Evolutionary conservation across 2,329 filamentous ascomycete species (phyloP).

Genomic region (Pestalotiopsis fici): DNA sequence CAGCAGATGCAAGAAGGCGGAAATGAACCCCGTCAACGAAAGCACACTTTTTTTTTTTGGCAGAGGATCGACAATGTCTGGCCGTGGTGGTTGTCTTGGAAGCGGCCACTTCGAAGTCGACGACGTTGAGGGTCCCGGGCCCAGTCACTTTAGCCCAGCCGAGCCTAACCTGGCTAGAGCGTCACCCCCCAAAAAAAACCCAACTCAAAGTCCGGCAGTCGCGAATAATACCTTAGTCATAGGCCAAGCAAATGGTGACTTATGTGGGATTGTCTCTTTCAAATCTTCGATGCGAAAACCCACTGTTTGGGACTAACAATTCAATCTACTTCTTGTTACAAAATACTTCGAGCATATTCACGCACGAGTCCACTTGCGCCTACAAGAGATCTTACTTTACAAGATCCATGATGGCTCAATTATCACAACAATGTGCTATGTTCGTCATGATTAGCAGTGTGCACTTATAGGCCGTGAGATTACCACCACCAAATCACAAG

Average conservation of each 20-base stretch:
- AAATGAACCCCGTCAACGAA: background rate
- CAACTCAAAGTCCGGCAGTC: background rate
- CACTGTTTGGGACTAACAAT: too few relatives aligned
- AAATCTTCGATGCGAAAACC: too few relatives aligned
- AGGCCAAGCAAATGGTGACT: too few relatives aligned
- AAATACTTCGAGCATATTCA: too few relatives aligned
- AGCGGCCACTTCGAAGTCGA: background rate
- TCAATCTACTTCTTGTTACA: too few relatives aligned
- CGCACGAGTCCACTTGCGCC: too few relatives aligned
- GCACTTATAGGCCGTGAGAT: too few relatives aligned
- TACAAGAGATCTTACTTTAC: too few relatives aligned
- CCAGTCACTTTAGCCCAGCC: background rate
- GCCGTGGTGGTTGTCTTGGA: background rate
- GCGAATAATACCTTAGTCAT: background rate
- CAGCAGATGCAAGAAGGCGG: background rate
- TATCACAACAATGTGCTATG: too few relatives aligned
- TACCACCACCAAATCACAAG: too few relatives aligned
- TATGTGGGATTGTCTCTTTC: background rate
- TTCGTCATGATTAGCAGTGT: too few relatives aligned
- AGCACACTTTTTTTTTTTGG: background rate
- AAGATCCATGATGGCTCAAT: too few relatives aligned
- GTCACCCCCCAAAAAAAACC: background rate
- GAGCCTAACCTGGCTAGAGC: constrained; percentile 1
- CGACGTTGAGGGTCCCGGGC: background rate
- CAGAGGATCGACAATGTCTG: background rate